Percentiles rank a stretch among this genome's conserved stretches.
Evolutionary conservation across 1,284 basidiomycete genomes (phyloP).

Genomic region (Tilletiopsis washingtonensis): DNA sequence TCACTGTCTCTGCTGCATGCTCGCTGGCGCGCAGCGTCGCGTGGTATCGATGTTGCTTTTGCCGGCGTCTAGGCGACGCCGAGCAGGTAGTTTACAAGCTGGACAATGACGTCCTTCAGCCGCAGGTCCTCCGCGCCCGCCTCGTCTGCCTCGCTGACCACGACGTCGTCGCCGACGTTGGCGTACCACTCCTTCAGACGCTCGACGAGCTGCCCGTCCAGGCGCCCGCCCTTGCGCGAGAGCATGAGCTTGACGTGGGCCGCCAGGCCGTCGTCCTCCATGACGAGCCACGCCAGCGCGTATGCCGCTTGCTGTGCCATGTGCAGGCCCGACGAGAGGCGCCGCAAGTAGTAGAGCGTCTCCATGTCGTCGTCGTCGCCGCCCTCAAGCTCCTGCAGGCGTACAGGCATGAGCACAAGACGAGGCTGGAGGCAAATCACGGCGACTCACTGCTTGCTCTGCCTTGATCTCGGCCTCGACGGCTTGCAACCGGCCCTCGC

Average conservation of each 20-base stretch:
- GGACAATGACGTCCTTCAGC: constrained; percentile 25
- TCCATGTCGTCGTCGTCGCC: constrained; percentile 59
- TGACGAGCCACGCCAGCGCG: constrained; percentile 84
- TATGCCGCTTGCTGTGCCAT: constrained; percentile 86
- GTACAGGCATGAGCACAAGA: no score
- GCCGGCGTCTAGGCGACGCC: background rate
- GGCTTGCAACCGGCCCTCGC: constrained; percentile 56
- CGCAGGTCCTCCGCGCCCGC: constrained; percentile 5
- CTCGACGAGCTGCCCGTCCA: constrained; percentile 9
- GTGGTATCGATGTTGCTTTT: no score
- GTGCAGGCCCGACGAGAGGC: constrained; percentile 77
- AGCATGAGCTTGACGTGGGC: constrained; percentile 23
- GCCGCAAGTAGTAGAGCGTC: constrained; percentile 70
- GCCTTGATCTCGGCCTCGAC: constrained; percentile 60
- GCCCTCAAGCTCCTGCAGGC: constrained; percentile 57
- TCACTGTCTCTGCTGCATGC: no score
- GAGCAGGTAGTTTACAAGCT: constrained; percentile 28
- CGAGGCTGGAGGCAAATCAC: background rate
- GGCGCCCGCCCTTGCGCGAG: constrained; percentile 6
- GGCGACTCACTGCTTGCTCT: constrained; percentile 61
- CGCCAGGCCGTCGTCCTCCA: constrained; percentile 83
- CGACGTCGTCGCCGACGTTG: constrained; percentile 29
- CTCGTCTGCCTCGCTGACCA: background rate
- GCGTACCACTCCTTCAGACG: constrained; percentile 28
- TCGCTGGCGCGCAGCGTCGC: no score